Base-by-base conservation (phyloP, 1,284 basidiomycete species). In the Ganoderma lingzhi region DNA sequence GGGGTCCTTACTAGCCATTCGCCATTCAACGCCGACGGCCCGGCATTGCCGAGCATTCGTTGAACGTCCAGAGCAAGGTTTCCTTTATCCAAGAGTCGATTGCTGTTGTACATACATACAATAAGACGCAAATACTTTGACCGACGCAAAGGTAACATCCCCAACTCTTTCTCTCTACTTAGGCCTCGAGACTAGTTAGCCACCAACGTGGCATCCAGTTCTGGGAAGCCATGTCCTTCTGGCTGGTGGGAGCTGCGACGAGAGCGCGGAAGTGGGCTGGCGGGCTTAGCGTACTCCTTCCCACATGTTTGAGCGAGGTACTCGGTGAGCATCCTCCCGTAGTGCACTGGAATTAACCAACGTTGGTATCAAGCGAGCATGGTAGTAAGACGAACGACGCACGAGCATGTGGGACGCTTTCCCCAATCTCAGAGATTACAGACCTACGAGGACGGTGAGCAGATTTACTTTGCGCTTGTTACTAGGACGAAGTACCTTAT, bases 391-490 rank as follows among this genome's bases (percentile, higher is more conserved):
- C 44, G 51, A 62, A 66, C 42, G 12, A 71, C 84, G 68, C 73
- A 86, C 85, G 83, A 3, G 90, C 89, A 65, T 93, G 79, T 35
- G 90, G 90, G 64, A 92, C 83, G 23, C 88, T 87, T 74, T 89
- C 84, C 0, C 90, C 90, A 70, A 93, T 85, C 75, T 86, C 88
- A 19, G 80, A 77, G 30, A 93, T 84, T 9, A 90, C 89, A 60
- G 82, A 82, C 39, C 91, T 93, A 68, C 30, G 35, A 61, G 48
- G 65, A 71, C 41, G 66, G 65, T 56, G 5, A 37, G 70, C 15
- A 48, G 41, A 6, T 32, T 23, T 10, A 39, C 9, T 4, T 51
- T 28, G 23, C 4, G 23, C 28, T 5, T 15, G 15, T 30, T 1
- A 41, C 17, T 37, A 35, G 23, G 1, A 45, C 1, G n/a, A 83